Evolutionary conservation across 2,329 filamentous ascomycete species (phyloP), one percentile per base, ranked within the genome.

Genomic region (Nemania serpens): DNA sequence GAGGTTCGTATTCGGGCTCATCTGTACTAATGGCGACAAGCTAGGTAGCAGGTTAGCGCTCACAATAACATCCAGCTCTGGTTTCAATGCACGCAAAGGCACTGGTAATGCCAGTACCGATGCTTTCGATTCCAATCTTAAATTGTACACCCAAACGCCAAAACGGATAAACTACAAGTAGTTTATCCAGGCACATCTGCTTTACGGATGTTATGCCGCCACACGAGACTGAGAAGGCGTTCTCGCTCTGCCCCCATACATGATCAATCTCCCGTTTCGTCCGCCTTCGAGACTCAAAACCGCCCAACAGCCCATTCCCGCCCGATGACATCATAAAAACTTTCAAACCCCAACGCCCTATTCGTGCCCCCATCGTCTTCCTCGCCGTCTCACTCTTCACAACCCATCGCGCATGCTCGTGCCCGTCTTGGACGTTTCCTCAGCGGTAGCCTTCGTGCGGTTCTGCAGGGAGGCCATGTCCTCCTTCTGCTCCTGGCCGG

Each of bases 401-500:
- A 81, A 68, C 10, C 75, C 74, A 51, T 82, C 80, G 29, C 69
- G 72, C 74, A 76, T 77, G 69, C 80, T 83, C n/a, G 80, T 84
- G 43, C 80, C 79, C 10, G 74, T 70, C 76, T 80, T 82, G 62
- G 64, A 63, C 50, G 70, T 79, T 73, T 84, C 78, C 73, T 84
- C 77, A 55, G 83, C 80, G 50, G 78, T 68, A 62, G 74, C 69
- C 77, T 85, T 86, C 29, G 86, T 88, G 73, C 82, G 79, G 72
- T 88, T 78, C 77, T 88, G 83, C 74, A 89, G 71, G 54, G 76
- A 70, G 64, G 77, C 63, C 42, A 84, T 76, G 65, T 81, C 75
- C 51, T 80, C 75, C 5, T 49, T 49, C 17, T 12, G 46, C 17
- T 9, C 18, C 34, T 22, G 20, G 17, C 34, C 9, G 60, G 64